Evolutionary conservation across 169 alveolate genomes (phyloP).

Genomic region (Perkinsus olseni): DNA sequence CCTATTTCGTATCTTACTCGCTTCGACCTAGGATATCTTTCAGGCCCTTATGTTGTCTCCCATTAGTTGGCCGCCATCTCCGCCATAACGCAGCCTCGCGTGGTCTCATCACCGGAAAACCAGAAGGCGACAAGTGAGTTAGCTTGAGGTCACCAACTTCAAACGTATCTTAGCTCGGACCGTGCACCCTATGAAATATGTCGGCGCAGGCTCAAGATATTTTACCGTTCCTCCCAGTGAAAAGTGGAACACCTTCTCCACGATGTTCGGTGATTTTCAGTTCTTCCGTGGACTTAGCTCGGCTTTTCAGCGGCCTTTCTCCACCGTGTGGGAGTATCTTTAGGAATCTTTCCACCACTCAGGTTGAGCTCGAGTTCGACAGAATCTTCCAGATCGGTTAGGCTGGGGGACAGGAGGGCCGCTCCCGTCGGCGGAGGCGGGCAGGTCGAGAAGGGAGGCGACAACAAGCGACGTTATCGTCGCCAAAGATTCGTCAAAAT

Average conservation of each 20-base stretch:
- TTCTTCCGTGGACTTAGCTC: too few species aligned
- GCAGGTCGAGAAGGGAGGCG: background rate
- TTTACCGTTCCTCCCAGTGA: background rate
- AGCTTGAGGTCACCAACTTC: too few species aligned
- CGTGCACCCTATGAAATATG: too few species aligned
- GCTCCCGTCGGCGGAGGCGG: background rate
- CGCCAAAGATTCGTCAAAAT: background rate
- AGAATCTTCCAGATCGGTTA: background rate
- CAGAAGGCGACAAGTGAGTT: background rate
- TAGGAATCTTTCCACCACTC: background rate
- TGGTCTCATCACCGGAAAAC: background rate
- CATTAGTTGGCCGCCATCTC: background rate
- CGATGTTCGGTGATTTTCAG: too few species aligned
- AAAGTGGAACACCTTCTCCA: too few species aligned
- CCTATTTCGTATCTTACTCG: background rate
- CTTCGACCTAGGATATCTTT: background rate
- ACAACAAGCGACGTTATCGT: background rate
- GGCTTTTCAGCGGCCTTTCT: too few species aligned
- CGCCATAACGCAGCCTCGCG: too few species aligned
- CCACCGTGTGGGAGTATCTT: background rate
- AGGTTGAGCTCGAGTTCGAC: background rate
- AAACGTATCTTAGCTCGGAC: too few species aligned
- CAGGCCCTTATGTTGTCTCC: background rate
- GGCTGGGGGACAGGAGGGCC: too few species aligned
- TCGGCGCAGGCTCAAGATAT: too few species aligned